phyloP scores from a whole-genome alignment of 306 rosid genomes.

The Argentina anserina region DNA sequence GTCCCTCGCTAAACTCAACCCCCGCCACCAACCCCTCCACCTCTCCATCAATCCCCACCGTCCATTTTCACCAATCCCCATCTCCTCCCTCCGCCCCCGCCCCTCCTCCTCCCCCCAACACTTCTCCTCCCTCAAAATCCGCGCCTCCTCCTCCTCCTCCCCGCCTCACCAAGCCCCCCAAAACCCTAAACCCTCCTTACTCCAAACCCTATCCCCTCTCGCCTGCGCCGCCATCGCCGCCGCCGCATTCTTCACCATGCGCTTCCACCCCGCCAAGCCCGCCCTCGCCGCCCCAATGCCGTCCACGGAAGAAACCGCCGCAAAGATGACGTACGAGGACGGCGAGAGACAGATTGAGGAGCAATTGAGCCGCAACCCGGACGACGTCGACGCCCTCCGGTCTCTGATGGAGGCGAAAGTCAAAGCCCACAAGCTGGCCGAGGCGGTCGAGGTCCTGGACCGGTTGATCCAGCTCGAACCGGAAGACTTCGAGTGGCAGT shows the following conservation, averaged over 20 bases:
- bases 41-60: constrained; percentile 48
- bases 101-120: constrained; percentile 30
- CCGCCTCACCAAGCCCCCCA: constrained; percentile 16
- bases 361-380: constrained; percentile 35
- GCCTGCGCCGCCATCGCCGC: constrained; percentile 49
- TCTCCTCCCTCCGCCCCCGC: constrained; percentile 30
- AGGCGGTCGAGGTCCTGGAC: constrained; percentile 50
- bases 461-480: constrained; percentile 65
- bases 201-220: constrained; percentile 40
- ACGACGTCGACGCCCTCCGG: constrained; percentile 47
- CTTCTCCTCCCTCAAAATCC: constrained; percentile 36
- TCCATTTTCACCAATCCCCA: constrained; percentile 31
- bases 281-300: constrained; percentile 43
- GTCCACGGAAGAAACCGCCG: constrained; percentile 24
- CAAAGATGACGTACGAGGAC: constrained; percentile 24
- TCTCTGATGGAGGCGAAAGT: constrained; percentile 51
- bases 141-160: constrained; percentile 30
- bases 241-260: constrained; percentile 49
- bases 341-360: constrained; percentile 44
- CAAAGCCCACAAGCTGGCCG: constrained; percentile 41
- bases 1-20: constrained; percentile 38
- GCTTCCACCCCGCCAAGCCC: constrained; percentile 34
- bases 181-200: constrained; percentile 31
- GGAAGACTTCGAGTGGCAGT: constrained; percentile 53
- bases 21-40: constrained; percentile 40